Percentiles rank a stretch among this genome's conserved stretches.
Evolutionary conservation across 2,329 filamentous ascomycete genomes (phyloP).

Genomic region (Fusarium bulbicola): DNA sequence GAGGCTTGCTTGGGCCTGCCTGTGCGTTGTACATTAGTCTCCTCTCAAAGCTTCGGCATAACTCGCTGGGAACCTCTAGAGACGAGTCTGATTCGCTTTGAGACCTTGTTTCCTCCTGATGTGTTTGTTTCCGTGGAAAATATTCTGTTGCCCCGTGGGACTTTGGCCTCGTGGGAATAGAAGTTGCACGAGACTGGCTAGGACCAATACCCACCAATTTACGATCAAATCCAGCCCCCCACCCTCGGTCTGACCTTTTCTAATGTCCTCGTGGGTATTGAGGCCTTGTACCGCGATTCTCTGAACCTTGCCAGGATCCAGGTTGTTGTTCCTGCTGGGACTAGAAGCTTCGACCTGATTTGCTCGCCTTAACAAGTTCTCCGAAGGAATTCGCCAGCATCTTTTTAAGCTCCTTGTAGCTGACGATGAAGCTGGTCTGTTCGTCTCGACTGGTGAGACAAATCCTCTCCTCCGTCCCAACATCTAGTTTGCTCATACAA

Average conservation of each 20-base stretch:
- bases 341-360: slow-evolving; percentile 50
- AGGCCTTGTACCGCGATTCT: background rate
- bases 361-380: slow-evolving; percentile 63
- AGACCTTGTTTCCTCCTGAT: background rate
- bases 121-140: background rate
- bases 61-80: background rate
- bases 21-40: background rate
- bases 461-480: slow-evolving; percentile 86
- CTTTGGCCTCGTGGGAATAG: background rate
- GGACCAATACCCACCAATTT: background rate
- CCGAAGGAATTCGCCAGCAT: slow-evolving; percentile 66
- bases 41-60: background rate
- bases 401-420: slow-evolving; percentile 86
- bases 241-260: background rate
- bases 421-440: slow-evolving; percentile 87
- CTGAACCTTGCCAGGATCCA: background rate
- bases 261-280: background rate
- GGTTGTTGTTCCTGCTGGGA: slow-evolving; percentile 1
- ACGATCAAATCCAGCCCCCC: background rate
- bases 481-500: slow-evolving; percentile 92
- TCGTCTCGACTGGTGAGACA: slow-evolving; percentile 89
- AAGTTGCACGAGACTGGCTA: background rate
- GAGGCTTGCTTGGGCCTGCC: background rate
- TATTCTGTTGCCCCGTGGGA: background rate
- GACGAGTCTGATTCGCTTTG: background rate